phyloP scores from a whole-genome alignment of 257 asterid species.

The Datura wrightii region DNA sequence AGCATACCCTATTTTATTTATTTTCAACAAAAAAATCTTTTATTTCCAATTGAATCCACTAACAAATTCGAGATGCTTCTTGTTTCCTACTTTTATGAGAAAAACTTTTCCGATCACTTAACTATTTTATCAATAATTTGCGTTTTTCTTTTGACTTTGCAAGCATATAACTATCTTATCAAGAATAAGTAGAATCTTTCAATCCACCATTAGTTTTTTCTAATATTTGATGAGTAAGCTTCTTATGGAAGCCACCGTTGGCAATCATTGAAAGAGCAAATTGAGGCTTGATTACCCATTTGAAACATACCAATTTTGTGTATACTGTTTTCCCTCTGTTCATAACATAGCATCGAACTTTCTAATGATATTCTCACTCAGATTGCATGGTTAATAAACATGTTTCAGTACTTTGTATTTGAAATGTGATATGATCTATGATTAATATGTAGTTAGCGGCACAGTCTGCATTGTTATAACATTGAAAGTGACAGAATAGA shows the following conservation, averaged over 20 bases:
- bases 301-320: neutral
- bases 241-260: neutral
- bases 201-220: neutral
- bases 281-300: neutral
- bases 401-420: neutral
- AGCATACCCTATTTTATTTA: no score
- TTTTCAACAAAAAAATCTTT: no score
- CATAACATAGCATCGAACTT: neutral
- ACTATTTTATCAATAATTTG: no score
- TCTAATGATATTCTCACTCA: neutral
- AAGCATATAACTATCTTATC: neutral
- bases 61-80: conserved; percentile 22
- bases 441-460: neutral
- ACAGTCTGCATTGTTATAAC: neutral
- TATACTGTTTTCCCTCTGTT: neutral
- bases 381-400: neutral
- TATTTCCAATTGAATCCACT: neutral
- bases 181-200: neutral
- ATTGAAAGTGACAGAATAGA: neutral
- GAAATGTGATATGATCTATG: neutral
- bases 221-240: neutral
- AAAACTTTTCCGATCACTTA: no score
- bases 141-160: neutral
- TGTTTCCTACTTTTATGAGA: neutral
- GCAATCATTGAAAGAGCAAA: neutral